Evolutionary conservation across 768 basidiomycete genomes (phyloP).

Genomic region (Calocybe gangraenosa): DNA sequence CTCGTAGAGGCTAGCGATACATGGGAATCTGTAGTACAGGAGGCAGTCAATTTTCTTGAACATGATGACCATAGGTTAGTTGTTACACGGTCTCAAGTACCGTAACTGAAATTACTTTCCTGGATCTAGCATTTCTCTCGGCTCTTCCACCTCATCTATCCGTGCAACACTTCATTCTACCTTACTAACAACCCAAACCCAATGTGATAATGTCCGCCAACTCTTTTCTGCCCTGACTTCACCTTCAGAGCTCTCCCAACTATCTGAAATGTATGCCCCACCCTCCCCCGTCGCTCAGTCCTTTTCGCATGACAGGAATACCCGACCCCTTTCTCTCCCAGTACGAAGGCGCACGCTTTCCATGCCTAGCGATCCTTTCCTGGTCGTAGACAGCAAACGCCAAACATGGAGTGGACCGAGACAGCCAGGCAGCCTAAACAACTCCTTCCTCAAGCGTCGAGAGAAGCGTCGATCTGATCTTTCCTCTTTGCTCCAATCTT

Average conservation of each 20-base stretch:
- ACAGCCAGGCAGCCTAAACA: slow-evolving; percentile 41
- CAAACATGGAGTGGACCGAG: slow-evolving; percentile 75
- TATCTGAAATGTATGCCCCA: slow-evolving; percentile 88
- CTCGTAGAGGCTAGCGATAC: slow-evolving; percentile 61
- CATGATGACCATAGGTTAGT: slow-evolving; percentile 65
- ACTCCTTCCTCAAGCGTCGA: slow-evolving; percentile 36
- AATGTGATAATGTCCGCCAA: slow-evolving; percentile 79
- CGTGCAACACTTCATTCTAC: slow-evolving; percentile 71
- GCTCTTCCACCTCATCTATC: slow-evolving; percentile 52
- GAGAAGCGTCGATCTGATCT: slow-evolving; percentile 57
- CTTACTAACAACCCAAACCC: slow-evolving; percentile 69
- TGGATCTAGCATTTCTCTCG: too few relatives aligned
- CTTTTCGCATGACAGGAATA: slow-evolving; percentile 7
- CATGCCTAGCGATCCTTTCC: slow-evolving; percentile 18
- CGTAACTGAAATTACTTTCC: too few relatives aligned
- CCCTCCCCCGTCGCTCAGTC: slow-evolving; percentile 44
- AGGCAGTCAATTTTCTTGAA: slow-evolving; percentile 62
- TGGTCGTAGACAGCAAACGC: slow-evolving; percentile 42
- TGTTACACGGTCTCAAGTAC: slow-evolving; percentile 1
- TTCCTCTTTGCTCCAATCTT: slow-evolving; percentile 36
- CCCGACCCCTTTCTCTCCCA: slow-evolving; percentile 40
- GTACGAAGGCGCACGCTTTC: slow-evolving; percentile 26
- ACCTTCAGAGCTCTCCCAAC: slow-evolving; percentile 66
- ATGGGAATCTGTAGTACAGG: slow-evolving; percentile 74
- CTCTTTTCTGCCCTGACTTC: slow-evolving; percentile 74